Evolutionary conservation across 176 grass and related monocot genomes (phyloP).

Genomic region (Triticum monococcum): DNA sequence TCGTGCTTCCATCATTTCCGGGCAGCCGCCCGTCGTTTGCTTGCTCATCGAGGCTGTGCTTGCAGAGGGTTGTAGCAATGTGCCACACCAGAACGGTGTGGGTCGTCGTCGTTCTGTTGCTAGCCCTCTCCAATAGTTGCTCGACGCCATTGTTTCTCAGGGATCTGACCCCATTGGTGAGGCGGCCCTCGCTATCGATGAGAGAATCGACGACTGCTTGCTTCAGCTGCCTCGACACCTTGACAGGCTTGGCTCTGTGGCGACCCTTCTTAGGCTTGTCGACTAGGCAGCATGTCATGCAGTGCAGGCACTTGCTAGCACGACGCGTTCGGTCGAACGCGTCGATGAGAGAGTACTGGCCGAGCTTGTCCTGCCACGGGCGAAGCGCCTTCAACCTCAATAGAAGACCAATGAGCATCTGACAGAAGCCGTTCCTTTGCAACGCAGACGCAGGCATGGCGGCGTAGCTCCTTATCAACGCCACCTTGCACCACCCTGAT

Average conservation of each 20-base stretch:
- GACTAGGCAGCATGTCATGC: neutral
- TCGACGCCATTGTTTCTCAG: neutral
- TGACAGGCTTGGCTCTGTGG: neutral
- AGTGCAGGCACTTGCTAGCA: no score
- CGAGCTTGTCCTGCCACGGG: no score
- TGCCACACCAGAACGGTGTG: neutral
- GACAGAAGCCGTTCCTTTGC: neutral
- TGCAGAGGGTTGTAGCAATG: neutral
- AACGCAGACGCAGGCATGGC: neutral
- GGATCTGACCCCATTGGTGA: neutral
- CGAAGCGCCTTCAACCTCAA: no score
- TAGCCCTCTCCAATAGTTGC: neutral
- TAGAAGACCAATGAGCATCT: no score
- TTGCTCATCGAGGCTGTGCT: neutral
- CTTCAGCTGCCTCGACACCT: neutral
- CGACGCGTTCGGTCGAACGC: no score
- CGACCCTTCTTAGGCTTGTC: neutral
- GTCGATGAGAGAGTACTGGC: no score
- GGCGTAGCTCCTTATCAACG: no score
- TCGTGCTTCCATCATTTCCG: neutral
- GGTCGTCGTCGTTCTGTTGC: neutral
- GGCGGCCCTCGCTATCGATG: neutral
- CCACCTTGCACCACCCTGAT: no score
- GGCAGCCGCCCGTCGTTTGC: neutral
- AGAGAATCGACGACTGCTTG: neutral